Evolutionary conservation across 1,284 basidiomycete genomes (phyloP).

Genomic region (Ceratobasidium sp.): DNA sequence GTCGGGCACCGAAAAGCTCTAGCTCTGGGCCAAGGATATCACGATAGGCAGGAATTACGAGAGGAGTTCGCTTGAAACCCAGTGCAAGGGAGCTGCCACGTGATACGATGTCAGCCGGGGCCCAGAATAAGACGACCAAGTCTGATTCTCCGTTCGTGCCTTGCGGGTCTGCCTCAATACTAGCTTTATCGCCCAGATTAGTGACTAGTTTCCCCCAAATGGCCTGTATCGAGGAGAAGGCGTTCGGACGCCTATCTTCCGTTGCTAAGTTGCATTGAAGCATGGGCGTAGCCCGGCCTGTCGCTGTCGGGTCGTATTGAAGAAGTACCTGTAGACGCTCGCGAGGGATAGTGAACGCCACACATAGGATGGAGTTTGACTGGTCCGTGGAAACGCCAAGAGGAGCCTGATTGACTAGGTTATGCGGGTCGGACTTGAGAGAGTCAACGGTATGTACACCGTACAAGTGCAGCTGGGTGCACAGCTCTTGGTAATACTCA

Average conservation of each 20-base stretch:
- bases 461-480: background rate
- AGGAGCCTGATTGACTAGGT: background rate
- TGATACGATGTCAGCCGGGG: background rate
- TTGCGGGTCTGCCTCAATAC: slow-evolving; percentile 8
- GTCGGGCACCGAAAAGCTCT: background rate
- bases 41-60: background rate
- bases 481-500: background rate
- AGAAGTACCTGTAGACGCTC: background rate
- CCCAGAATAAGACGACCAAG: slow-evolving; percentile 5
- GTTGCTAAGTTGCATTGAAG: slow-evolving; percentile 1
- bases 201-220: slow-evolving; percentile 3
- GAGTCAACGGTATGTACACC: background rate
- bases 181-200: background rate
- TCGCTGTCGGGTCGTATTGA: background rate
- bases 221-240: background rate
- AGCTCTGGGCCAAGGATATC: background rate
- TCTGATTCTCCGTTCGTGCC: slow-evolving; percentile 7
- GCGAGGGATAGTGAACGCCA: background rate
- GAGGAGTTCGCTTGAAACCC: background rate
- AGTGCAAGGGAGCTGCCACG: background rate
- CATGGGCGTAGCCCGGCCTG: background rate
- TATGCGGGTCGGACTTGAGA: background rate
- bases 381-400: background rate
- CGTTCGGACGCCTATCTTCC: background rate
- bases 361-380: background rate